phyloP scores from a whole-genome alignment of 1,284 basidiomycete species.

The Cryptococcus sp. region DNA sequence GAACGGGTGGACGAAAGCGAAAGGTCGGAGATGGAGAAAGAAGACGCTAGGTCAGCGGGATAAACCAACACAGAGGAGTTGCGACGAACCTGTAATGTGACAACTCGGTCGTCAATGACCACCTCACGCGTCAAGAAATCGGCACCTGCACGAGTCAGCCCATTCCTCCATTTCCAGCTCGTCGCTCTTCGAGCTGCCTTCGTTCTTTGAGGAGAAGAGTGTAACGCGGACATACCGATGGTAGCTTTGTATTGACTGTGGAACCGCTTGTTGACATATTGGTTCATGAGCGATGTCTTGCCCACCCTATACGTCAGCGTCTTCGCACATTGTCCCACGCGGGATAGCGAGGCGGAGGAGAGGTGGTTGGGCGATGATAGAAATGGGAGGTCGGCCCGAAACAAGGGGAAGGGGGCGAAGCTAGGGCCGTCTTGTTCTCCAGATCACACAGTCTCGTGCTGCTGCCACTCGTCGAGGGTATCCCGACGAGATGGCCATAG shows the following conservation, averaged over 20 bases:
- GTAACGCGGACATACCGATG: slow-evolving; percentile 60
- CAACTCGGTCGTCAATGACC: slow-evolving; percentile 94
- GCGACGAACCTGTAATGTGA: slow-evolving; percentile 84
- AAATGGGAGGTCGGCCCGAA: neutral
- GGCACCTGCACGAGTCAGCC: slow-evolving; percentile 26
- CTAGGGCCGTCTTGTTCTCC: neutral
- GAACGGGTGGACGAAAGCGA: too few relatives aligned
- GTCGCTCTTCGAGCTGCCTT: too few relatives aligned
- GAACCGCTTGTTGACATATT: slow-evolving; percentile 99
- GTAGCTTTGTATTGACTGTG: slow-evolving; percentile 99
- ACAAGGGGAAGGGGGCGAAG: neutral
- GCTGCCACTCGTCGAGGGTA: too few relatives aligned
- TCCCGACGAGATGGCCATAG: too few relatives aligned
- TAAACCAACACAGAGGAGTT: too few relatives aligned
- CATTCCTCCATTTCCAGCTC: too few relatives aligned
- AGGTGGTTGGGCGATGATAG: neutral
- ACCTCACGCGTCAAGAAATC: slow-evolving; percentile 93
- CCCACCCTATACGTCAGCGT: slow-evolving; percentile 66
- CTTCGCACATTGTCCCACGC: neutral
- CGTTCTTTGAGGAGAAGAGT: neutral
- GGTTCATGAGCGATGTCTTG: slow-evolving; percentile 99
- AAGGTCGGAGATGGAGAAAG: too few relatives aligned
- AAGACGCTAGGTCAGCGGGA: too few relatives aligned
- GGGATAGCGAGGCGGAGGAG: neutral
- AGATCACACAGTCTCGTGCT: too few relatives aligned